These are phyloP conservation scores for Misopates orontium DNA, from an alignment of 257 asterid species.

Conservation along the genomic window DNA sequence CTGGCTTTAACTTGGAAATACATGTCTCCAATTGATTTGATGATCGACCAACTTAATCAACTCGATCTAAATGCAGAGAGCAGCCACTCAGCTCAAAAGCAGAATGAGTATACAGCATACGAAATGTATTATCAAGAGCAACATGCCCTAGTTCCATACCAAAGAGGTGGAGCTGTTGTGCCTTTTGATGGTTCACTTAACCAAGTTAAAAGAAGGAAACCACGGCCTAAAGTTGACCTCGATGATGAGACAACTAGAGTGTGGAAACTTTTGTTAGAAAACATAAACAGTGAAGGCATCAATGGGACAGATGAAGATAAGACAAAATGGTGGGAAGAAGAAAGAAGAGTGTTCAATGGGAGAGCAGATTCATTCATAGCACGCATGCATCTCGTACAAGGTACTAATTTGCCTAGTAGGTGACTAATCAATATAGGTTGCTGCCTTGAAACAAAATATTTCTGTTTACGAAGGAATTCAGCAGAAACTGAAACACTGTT, in stretches of 20 bases:
- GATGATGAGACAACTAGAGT: constrained; percentile 68
- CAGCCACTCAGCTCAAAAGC: constrained; percentile 33
- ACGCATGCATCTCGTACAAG: constrained; percentile 81
- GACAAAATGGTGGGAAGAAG: constrained; percentile 67
- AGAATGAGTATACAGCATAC: constrained; percentile 36
- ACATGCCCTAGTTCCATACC: constrained; percentile 71
- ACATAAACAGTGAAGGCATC: constrained; percentile 54
- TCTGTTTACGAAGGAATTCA: constrained; percentile 7
- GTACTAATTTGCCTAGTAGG: constrained; percentile 32
- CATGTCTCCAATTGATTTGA: constrained; percentile 45
- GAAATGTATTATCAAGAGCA: constrained; percentile 38
- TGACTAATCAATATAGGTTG: constrained; percentile 8
- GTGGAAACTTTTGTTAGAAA: constrained; percentile 63
- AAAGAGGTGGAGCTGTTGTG: constrained; percentile 58
- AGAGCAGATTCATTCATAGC: constrained; percentile 69
- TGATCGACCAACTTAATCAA: constrained; percentile 50
- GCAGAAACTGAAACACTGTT: neutral
- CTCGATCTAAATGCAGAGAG: constrained; percentile 53
- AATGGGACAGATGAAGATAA: constrained; percentile 59
- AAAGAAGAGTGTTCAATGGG: constrained; percentile 59
- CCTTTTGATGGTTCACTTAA: constrained; percentile 51
- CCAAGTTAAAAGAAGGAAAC: constrained; percentile 47
- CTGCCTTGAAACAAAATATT: constrained; percentile 7
- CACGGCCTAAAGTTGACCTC: constrained; percentile 76
- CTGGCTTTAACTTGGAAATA: constrained; percentile 54